A percentile compares a stretch with the other conserved stretches of the same genome.
phyloP scores from a whole-genome alignment of 495 filamentous ascomycete species.

The Cudoniella acicularis region DNA sequence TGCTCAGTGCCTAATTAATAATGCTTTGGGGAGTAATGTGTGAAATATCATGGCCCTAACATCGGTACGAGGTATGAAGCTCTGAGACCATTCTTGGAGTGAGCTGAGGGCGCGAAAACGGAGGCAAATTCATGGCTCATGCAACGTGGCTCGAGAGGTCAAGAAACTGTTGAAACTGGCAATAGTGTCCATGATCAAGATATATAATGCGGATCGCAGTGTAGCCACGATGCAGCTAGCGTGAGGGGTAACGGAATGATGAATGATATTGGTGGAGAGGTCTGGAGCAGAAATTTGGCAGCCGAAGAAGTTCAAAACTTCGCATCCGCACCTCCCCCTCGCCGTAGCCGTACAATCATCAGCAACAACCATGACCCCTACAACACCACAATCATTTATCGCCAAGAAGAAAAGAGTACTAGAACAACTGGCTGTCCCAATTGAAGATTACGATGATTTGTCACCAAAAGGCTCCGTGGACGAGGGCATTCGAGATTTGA shows the following conservation, averaged over 20 bases:
- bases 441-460: slow-evolving; percentile 65
- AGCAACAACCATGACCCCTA: slow-evolving; percentile 11
- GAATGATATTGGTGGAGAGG: too few relatives aligned
- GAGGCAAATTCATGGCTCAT: too few relatives aligned
- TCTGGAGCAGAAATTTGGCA: not conserved
- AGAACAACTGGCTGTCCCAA: slow-evolving; percentile 55
- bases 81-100: too few relatives aligned
- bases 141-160: too few relatives aligned
- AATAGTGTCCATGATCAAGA: too few relatives aligned
- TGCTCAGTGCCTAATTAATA: too few relatives aligned
- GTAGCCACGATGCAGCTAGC: too few relatives aligned
- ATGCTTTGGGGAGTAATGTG: not conserved
- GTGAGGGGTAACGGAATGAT: too few relatives aligned
- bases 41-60: not conserved
- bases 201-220: too few relatives aligned
- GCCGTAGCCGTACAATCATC: not conserved
- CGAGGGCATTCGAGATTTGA: slow-evolving; percentile 66
- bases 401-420: slow-evolving; percentile 64
- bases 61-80: too few relatives aligned
- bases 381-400: slow-evolving; percentile 39
- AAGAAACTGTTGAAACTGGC: too few relatives aligned
- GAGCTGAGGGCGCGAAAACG: too few relatives aligned
- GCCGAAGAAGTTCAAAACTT: not conserved
- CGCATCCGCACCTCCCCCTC: not conserved
- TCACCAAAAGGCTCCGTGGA: slow-evolving; percentile 88